Evolutionary conservation across 768 basidiomycete genomes (phyloP), one percentile per base, ranked within the genome.

Genomic region (Lentinula boryana): DNA sequence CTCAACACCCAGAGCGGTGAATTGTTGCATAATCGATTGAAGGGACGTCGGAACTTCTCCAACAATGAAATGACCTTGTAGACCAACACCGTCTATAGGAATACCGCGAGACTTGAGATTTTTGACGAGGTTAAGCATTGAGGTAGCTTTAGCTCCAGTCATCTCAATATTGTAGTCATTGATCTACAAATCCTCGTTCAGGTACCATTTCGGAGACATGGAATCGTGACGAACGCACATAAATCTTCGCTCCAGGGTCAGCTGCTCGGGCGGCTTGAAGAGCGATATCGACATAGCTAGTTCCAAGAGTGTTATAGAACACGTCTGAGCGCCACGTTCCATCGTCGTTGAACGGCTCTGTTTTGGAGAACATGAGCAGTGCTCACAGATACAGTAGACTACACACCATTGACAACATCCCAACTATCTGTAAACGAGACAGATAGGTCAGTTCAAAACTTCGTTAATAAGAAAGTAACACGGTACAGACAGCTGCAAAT

Each of bases 71-170:
- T 87, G 86, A 55, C 75, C 71, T 71, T 87, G 81, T 58, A 86
- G 74, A 60, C 86, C 86, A 50, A 89, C 72, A 43, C 84, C 86
- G 66, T 86, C 80, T 65, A 87, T 74, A 5, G 86, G 85, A 1
- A 77, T 77, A 23, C 78, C 79, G 31, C 74, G 71, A 0, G 72
- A 71, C 62, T 80, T 67, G 53, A 87, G 79, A 18, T 73, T 69
- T 59, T 77, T 72, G 21, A 84, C 78, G 56, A 86, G 79, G 62
- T 77, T 78, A 63, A 78, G 70, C 76, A 85, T 80, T 18, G 81
- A 78, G 46, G 83, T 81, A 15, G 83, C 75, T 67, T 87, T 87
- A 33, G 79, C 73, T 36, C 80, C 80, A 40, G 75, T 70, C 4
- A 69, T 71, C 59, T 78, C 78, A 57, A 78, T 71, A 56, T 79